These are phyloP conservation scores for Epichloe bromicola DNA, from an alignment of 2,329 filamentous ascomycete genomes.

Conservation along the genomic window DNA sequence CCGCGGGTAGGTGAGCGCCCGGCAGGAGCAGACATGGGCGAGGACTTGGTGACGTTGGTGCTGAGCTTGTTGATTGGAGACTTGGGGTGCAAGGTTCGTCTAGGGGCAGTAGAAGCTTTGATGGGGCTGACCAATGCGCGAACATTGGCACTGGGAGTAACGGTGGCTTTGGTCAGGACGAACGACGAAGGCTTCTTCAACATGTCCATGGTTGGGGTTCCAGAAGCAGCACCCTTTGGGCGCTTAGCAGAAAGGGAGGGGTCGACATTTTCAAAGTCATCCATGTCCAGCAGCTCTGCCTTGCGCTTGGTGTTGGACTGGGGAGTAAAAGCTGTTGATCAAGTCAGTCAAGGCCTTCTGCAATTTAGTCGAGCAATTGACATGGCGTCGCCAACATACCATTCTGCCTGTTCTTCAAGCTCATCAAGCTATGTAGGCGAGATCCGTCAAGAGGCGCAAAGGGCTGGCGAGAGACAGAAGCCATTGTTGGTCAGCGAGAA, in stretches of 20 bases:
- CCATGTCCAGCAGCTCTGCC: conserved; percentile 36
- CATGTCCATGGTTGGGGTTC: conserved; percentile 28
- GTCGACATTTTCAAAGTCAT: conserved; percentile 50
- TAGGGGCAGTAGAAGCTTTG: conserved; percentile 22
- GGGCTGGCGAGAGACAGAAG: conserved; percentile 51
- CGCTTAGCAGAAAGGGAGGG: conserved; percentile 45
- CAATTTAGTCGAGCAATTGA: not conserved
- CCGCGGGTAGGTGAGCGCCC: conserved; percentile 65
- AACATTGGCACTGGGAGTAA: conserved; percentile 18
- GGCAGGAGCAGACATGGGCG: conserved; percentile 53
- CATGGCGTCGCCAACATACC: conserved; percentile 31
- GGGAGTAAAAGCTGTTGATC: conserved; percentile 25
- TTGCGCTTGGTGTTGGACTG: conserved; percentile 41
- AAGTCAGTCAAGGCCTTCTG: not conserved
- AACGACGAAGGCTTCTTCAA: conserved; percentile 39
- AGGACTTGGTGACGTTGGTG: conserved; percentile 31
- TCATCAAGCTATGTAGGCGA: conserved; percentile 59
- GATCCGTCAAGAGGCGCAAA: conserved; percentile 60
- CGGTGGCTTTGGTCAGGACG: conserved; percentile 28
- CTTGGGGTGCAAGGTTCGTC: conserved; percentile 37
- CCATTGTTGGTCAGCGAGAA: conserved; percentile 28
- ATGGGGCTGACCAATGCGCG: conserved; percentile 19
- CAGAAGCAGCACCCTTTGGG: conserved; percentile 35
- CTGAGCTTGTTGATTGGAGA: conserved; percentile 36
- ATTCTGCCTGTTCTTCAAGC: conserved; percentile 67